phyloP scores from a whole-genome alignment of 2,329 filamentous ascomycete genomes.

The Cylindrodendrum hubeiense region DNA sequence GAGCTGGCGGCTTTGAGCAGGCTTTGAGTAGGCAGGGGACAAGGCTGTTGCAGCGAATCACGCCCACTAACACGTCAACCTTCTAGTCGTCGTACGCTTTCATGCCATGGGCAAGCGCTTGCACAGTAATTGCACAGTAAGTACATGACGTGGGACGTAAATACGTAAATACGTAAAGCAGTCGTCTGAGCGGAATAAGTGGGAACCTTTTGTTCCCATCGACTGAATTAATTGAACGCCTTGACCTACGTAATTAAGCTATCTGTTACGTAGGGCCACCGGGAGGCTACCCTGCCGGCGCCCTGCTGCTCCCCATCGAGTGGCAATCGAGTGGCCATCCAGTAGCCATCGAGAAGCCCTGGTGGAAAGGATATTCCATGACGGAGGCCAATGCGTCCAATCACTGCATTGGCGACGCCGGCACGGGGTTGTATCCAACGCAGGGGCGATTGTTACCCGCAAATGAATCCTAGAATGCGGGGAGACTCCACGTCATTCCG shows the following conservation, averaged over 20 bases:
- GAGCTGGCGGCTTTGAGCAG: no score
- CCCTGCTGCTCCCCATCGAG: slow-evolving; percentile 1
- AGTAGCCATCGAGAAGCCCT: neutral
- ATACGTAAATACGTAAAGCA: neutral
- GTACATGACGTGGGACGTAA: neutral
- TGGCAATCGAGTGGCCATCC: no score
- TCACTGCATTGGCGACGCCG: neutral
- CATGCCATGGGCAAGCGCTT: neutral
- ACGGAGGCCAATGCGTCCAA: slow-evolving; percentile 12
- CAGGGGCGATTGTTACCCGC: slow-evolving; percentile 8
- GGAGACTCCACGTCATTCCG: slow-evolving; percentile 15
- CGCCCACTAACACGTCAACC: neutral
- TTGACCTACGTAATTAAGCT: slow-evolving; percentile 15
- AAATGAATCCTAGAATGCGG: slow-evolving; percentile 10
- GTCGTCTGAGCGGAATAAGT: slow-evolving; percentile 9
- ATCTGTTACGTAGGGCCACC: slow-evolving; percentile 14
- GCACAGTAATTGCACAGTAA: neutral
- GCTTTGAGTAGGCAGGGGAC: neutral
- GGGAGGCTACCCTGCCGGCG: neutral
- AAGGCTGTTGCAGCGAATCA: neutral
- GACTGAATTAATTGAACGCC: neutral
- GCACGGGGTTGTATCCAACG: slow-evolving; percentile 13
- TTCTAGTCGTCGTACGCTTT: neutral
- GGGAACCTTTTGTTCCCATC: slow-evolving; percentile 6
- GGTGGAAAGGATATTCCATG: neutral